These are phyloP conservation scores for Colletotrichum navitas DNA, from an alignment of 2,329 filamentous ascomycete genomes.

Conservation along the genomic window DNA sequence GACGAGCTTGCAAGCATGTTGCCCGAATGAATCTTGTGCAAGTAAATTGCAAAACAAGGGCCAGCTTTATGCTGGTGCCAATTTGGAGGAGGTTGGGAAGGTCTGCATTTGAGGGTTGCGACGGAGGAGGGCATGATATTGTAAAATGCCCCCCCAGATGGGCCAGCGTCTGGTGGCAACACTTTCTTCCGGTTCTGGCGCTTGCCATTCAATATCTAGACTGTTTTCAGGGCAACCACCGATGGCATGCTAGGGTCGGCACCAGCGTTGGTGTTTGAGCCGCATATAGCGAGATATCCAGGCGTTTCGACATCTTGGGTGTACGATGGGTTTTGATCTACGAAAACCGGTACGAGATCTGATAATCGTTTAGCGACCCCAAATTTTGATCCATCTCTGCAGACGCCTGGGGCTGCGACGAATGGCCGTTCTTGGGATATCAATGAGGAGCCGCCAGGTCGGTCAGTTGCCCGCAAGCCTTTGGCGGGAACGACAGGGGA, in stretches of 20 bases:
- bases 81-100: constrained; percentile 14
- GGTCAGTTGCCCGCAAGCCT: background rate
- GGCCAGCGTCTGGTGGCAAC: background rate
- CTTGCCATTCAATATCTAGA: background rate
- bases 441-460: constrained; percentile 1
- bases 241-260: constrained; percentile 14
- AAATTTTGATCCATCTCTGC: constrained; percentile 10
- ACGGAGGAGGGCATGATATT: background rate
- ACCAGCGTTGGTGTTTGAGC: constrained; percentile 20
- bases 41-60: constrained; percentile 36
- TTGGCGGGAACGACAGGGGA: constrained; percentile 6
- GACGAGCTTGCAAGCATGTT: constrained; percentile 20
- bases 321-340: constrained; percentile 17
- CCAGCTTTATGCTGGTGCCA: background rate
- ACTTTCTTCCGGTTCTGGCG: background rate
- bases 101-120: background rate
- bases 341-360: constrained; percentile 21
- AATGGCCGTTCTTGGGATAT: constrained; percentile 12
- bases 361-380: constrained; percentile 12
- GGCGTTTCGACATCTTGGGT: background rate
- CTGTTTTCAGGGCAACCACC: background rate
- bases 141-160: background rate
- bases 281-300: constrained; percentile 24
- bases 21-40: constrained; percentile 34
- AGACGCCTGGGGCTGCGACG: background rate